Conservation (phyloP, 345 rosid species). For the Eucalyptus curtisii region DNA sequence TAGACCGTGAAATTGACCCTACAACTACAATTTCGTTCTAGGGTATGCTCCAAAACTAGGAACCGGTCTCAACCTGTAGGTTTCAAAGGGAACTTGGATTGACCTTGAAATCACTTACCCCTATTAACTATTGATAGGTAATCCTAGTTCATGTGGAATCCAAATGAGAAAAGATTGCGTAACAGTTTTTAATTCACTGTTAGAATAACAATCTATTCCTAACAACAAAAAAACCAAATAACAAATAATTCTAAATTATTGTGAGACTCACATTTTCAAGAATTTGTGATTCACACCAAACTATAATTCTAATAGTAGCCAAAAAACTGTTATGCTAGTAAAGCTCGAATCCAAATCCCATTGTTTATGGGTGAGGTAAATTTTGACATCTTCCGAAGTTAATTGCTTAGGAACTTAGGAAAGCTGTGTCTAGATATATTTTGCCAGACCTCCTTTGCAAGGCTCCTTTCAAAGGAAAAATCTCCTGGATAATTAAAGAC, state of each 20-base stretch:
- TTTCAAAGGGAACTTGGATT: neutral
- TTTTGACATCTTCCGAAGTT: neutral
- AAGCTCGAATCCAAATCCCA: neutral
- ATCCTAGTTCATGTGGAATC: neutral
- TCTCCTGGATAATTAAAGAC: neutral
- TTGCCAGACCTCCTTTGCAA: neutral
- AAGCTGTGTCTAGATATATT: neutral
- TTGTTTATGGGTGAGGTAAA: neutral
- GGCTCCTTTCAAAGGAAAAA: neutral
- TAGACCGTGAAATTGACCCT: neutral
- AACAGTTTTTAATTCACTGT: too few relatives aligned
- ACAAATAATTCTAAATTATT: too few relatives aligned
- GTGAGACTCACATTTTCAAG: accelerated
- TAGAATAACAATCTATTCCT: too few relatives aligned
- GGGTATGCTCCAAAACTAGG: neutral
- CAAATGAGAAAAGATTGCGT: neutral
- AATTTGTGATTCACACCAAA: too few relatives aligned
- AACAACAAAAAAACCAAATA: too few relatives aligned
- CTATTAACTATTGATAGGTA: neutral
- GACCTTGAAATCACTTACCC: neutral
- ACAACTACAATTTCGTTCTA: neutral
- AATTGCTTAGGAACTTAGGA: neutral
- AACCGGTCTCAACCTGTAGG: neutral
- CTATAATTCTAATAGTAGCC: accelerated
- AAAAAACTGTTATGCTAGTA: too few relatives aligned